A percentile compares a stretch with the other conserved stretches of the same genome.
Conservation (phyloP, 2,329 filamentous ascomycete genomes). For the Fusarium xyrophilum region DNA sequence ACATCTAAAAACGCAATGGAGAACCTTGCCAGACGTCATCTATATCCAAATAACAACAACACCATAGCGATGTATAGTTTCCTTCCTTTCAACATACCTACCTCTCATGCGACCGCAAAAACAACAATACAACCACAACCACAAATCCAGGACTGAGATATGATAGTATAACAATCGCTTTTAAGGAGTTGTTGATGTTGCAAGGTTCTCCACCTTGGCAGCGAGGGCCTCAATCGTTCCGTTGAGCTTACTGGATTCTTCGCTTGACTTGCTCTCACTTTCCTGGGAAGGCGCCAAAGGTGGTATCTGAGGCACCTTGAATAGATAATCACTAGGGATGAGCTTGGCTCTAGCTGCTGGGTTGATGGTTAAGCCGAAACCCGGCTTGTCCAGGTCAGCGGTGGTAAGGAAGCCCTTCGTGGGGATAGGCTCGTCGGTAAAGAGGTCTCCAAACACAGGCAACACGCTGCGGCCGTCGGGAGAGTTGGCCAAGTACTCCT, state of each 20-base stretch:
- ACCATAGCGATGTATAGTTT: background rate
- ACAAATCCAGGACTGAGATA: background rate
- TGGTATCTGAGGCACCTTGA: conserved; percentile 69
- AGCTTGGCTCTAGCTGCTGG: conserved; percentile 73
- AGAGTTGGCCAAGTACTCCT: conserved; percentile 94
- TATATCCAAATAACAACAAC: background rate
- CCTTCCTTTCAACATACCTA: background rate
- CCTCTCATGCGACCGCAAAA: conserved; percentile 1
- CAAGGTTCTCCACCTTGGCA: conserved; percentile 47
- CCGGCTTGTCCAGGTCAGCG: conserved; percentile 82
- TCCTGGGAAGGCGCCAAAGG: conserved; percentile 48
- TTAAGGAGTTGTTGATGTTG: conserved; percentile 29
- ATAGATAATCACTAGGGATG: conserved; percentile 75
- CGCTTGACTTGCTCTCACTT: conserved; percentile 25
- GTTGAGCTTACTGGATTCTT: conserved; percentile 19
- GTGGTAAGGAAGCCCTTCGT: conserved; percentile 81
- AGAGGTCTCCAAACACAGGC: conserved; percentile 91
- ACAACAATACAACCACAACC: background rate
- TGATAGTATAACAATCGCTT: background rate
- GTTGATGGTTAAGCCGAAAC: conserved; percentile 88
- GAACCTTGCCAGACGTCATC: background rate
- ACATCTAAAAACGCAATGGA: background rate
- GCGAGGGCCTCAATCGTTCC: conserved; percentile 45
- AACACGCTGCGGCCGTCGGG: conserved; percentile 88
- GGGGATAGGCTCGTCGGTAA: conserved; percentile 89